Conservation (phyloP, 495 filamentous ascomycete genomes). For the Neurospora hispaniola region DNA sequence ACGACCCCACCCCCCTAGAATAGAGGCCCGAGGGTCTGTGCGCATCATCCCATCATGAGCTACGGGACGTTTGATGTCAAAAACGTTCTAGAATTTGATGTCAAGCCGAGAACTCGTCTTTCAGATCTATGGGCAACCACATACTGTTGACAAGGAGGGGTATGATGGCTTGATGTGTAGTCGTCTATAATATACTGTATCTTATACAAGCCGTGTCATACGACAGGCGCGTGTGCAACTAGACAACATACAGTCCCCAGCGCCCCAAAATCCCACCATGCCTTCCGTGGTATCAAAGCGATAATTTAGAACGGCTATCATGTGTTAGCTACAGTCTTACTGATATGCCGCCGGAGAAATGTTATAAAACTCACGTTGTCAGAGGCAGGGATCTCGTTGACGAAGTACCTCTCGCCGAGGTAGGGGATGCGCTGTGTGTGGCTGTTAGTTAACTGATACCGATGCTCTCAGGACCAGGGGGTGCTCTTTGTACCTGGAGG, state of each 20-base stretch:
- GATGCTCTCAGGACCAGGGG: background rate
- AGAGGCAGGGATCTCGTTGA: conserved; percentile 42
- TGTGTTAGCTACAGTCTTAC: conserved; percentile 4
- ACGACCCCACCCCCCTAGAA: background rate
- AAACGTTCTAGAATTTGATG: background rate
- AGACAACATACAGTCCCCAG: conserved; percentile 2
- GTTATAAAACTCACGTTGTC: conserved; percentile 39
- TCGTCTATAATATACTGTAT: conserved; percentile 12
- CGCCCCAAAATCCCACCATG: background rate
- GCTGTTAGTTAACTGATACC: conserved; percentile 8
- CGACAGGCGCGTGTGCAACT: background rate
- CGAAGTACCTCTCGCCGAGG: conserved; percentile 33
- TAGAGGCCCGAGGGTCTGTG: background rate
- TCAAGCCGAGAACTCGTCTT: background rate
- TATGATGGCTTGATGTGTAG: background rate
- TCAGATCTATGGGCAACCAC: background rate
- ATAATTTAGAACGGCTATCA: conserved; percentile 34
- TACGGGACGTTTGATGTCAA: background rate
- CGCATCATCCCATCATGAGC: background rate
- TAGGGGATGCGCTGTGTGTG: conserved; percentile 42
- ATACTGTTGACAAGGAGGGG: background rate
- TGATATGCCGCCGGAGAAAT: conserved; percentile 1
- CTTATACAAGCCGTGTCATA: conserved; percentile 14
- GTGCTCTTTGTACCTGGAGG: conserved; percentile 23
- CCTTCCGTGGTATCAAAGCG: background rate